Evolutionary conservation across 106 monocot species (phyloP), one percentile per base, ranked within the genome.

Genomic region (Allium sativum): DNA sequence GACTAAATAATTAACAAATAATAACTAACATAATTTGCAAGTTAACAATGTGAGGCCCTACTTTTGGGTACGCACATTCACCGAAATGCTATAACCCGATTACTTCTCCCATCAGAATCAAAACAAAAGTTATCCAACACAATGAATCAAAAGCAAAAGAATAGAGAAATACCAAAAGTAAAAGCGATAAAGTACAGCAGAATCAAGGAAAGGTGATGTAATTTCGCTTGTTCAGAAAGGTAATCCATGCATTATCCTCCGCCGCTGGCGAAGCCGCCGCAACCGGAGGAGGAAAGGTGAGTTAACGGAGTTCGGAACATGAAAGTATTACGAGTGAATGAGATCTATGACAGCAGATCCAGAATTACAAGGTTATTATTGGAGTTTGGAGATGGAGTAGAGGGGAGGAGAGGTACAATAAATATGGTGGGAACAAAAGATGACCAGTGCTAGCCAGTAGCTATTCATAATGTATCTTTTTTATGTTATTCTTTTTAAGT

Each of bases 351-450:
- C 31, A 60, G 42, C 60, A 15, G 44, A 43, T 40, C 42, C 3
- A 58, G 13, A 58, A 14, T 15, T 3, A 16, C 10, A n/a, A 31
- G 5, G 31, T 31, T 31, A 31, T 31, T 31, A 31, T 31, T 31
- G 31, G 31, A 31, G 1, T 31, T 31, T 31, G 43, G 12, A 41
- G 41, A 58, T 40, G 17, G 41, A 58, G 40, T 8, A 60, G 60
- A 60, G 59, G 13, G 60, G 44, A 44, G 18, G 44, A 18, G 44
- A 44, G 60, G 8, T 9, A 16, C 42, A 60, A 22, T 44, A 60
- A 60, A 44, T 60, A 40, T 60, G 60, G 60, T 60, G 9, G 60
- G 60, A 44, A 60, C 42, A 59, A 59, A 31, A 31, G 31, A 31
- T 31, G 31, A 31, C 31, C 31, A 31, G 5, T 31, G 31, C 31